Conservation (phyloP, 164 flowering plant species). For the Aristolochia contorta region DNA sequence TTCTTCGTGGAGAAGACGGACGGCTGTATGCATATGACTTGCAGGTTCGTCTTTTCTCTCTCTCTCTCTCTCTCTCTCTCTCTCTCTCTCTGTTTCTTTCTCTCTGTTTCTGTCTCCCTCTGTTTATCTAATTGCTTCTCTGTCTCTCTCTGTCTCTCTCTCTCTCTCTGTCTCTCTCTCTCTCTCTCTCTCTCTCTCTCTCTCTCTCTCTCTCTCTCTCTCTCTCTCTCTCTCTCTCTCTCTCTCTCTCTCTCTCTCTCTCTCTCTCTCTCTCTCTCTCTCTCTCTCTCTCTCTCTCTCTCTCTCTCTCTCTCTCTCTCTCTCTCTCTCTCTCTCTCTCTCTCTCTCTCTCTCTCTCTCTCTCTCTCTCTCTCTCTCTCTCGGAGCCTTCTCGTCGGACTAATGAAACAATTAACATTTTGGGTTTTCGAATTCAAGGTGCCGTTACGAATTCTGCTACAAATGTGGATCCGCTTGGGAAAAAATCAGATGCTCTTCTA, state of each 20-base stretch:
- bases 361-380: neutral
- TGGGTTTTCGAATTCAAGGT: constrained; percentile 6
- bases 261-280: too few relatives aligned
- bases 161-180: neutral
- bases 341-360: neutral
- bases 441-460: constrained; percentile 15
- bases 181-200: neutral
- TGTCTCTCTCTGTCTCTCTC: neutral
- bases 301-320: too few relatives aligned
- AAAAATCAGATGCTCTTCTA: neutral
- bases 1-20: constrained; percentile 30
- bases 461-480: constrained; percentile 6
- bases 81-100: neutral
- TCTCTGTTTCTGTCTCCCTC: too few relatives aligned
- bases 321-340: too few relatives aligned
- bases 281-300: too few relatives aligned
- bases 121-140: too few relatives aligned
- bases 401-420: neutral
- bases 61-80: neutral
- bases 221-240: too few relatives aligned
- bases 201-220: too few relatives aligned
- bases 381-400: neutral
- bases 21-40: constrained; percentile 33
- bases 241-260: neutral
- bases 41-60: constrained; percentile 24